Percentiles rank a stretch among this genome's conserved stretches.
Evolutionary conservation across 1,284 basidiomycete species (phyloP).

Genomic region (Agaricales sp.): DNA sequence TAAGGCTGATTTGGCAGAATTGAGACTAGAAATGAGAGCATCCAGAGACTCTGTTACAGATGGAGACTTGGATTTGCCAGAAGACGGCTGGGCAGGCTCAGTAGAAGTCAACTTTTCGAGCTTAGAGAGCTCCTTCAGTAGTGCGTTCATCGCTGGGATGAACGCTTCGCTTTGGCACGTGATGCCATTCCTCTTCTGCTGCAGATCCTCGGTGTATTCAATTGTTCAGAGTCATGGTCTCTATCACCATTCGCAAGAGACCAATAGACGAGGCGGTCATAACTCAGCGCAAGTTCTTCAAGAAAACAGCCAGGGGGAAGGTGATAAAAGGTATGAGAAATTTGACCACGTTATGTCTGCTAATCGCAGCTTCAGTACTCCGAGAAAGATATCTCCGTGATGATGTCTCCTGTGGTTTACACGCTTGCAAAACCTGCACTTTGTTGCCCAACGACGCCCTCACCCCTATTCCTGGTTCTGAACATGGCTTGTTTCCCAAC

Average conservation of each 20-base stretch:
- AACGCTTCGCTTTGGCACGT: neutral
- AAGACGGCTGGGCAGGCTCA: conserved; percentile 9
- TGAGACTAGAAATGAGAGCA: conserved; percentile 51
- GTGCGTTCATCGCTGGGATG: conserved; percentile 46
- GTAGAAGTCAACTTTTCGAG: conserved; percentile 51
- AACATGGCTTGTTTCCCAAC: conserved; percentile 41
- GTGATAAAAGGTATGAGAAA: conserved; percentile 71
- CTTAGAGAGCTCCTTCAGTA: conserved; percentile 65
- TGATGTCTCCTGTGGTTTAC: conserved; percentile 87
- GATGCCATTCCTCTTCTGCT: neutral
- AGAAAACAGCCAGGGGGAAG: conserved; percentile 91
- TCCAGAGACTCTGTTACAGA: conserved; percentile 61
- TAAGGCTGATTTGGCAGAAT: conserved; percentile 46
- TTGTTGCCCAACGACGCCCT: conserved; percentile 28
- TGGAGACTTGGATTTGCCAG: conserved; percentile 39
- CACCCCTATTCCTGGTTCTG: conserved; percentile 38
- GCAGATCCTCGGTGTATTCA: too few species aligned
- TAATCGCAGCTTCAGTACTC: conserved; percentile 43
- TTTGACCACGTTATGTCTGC: conserved; percentile 1
- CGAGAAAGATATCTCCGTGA: conserved; percentile 91
- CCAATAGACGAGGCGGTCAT: neutral
- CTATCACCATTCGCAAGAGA: neutral
- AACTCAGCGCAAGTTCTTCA: conserved; percentile 85
- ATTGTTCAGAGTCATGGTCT: neutral
- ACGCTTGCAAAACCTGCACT: conserved; percentile 56